Evolutionary conservation across 2,329 filamentous ascomycete genomes (phyloP), one percentile per base, ranked within the genome.

Genomic region (Cercospora sp.): DNA sequence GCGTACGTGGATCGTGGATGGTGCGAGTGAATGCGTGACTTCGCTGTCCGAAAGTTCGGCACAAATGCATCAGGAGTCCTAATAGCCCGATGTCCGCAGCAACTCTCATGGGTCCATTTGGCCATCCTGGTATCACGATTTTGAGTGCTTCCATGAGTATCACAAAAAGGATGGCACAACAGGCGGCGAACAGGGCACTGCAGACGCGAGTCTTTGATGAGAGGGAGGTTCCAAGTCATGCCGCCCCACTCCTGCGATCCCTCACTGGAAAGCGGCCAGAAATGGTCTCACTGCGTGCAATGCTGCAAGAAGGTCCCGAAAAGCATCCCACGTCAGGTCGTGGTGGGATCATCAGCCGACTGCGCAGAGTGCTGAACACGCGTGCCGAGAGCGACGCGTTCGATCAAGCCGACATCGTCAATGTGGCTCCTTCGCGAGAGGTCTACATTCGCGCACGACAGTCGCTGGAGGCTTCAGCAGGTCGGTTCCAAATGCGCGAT

Each of bases 31-130:
- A 36, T 55, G 30, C 51, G n/a, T 23, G 48, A 53, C 51, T 64
- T 64, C 62, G 62, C 62, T 58, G 18, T 42, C 62, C 62, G 62
- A 64, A 64, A 58, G 16, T n/a, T 45, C 53, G 62, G 31, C 10
- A 33, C n/a, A 31, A 59, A n/a, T 13, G 16, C 16, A 18, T 36
- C 8, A 33, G 28, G 8, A 33, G 18, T 16, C 26, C n/a, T 20
- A 16, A 31, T 18, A 20, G 55, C 28, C 55, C 55, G 55, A 59
- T 36, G 6, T 33, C 55, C 31, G 28, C 55, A 36, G 55, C 8
- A n/a, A 59, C 18, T 33, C 28, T 30, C 28, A 36, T 23, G 31
- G 55, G 55, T 36, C 10, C 36, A 36, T 13, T 28, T 30, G 16
- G 31, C 20, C 55, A 20, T 20, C 16, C 28, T 33, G 18, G 55